These are phyloP conservation scores for Stagonosporopsis vannaccii DNA, from an alignment of 2,329 filamentous ascomycete genomes.

Conservation along the genomic window DNA sequence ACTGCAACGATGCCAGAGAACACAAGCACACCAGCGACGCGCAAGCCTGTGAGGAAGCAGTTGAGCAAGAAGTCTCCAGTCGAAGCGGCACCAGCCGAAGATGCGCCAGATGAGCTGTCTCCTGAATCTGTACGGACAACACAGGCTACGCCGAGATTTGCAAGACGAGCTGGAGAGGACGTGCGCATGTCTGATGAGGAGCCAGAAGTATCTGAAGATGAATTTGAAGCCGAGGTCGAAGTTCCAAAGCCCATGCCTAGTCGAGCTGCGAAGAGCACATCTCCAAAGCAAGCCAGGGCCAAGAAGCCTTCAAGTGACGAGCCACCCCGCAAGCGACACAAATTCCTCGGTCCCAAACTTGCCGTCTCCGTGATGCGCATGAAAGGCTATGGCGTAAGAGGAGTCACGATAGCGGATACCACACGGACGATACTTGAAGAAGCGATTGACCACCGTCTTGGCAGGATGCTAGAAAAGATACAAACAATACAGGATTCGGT, in stretches of 20 bases:
- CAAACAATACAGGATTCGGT: conserved; percentile 49
- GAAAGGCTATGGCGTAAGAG: conserved; percentile 43
- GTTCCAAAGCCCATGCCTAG: conserved; percentile 17
- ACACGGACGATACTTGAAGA: conserved; percentile 60
- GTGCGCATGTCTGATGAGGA: conserved; percentile 1
- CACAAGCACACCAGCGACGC: conserved; percentile 23
- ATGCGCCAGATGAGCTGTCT: conserved; percentile 31
- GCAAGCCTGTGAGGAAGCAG: conserved; percentile 18
- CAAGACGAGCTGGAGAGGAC: neutral
- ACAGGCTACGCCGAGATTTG: conserved; percentile 7
- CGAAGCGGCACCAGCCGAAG: conserved; percentile 13
- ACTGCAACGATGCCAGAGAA: conserved; percentile 7
- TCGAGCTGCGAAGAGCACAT: conserved; percentile 18
- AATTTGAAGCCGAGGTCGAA: conserved; percentile 25
- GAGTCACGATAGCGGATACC: conserved; percentile 61
- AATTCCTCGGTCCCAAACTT: conserved; percentile 38
- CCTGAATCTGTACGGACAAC: conserved; percentile 20
- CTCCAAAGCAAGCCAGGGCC: conserved; percentile 22
- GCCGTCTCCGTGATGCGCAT: conserved; percentile 49
- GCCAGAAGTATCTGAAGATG: conserved; percentile 21
- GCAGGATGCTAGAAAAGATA: conserved; percentile 50
- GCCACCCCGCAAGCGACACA: conserved; percentile 40
- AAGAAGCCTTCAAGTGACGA: conserved; percentile 27
- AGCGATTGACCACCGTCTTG: conserved; percentile 56
- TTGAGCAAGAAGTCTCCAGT: neutral